Evolutionary conservation across 106 monocot genomes (phyloP), one percentile per base, ranked within the genome.

Genomic region (Dendrobium huoshanense): DNA sequence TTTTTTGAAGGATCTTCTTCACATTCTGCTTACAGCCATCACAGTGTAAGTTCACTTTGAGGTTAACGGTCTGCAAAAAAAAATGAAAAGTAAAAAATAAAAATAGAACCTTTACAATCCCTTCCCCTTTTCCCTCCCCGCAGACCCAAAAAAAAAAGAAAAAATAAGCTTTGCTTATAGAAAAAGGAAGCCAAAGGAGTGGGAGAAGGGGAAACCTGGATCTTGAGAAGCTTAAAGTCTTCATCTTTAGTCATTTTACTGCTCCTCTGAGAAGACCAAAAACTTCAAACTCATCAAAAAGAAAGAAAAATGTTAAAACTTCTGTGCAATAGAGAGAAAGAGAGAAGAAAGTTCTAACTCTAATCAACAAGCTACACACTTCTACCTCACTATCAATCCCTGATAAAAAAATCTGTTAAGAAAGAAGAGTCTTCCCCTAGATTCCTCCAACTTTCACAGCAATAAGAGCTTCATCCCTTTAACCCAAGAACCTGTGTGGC

Each of bases 11-110:
- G 61, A 85, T 70, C 41, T 85, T 85, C 85, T 77, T 85, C 54
- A 85, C 85, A 48, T 85, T 81, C 20, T 80, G 80, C 85, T 77
- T 85, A 41, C 85, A 85, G 15, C 85, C 85, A 78, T 85, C 85
- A 73, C 85, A 81, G 85, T 85, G 81, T 44, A 85, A 78, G 72
- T 81, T 70, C 41, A 85, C 85, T 73, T 73, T 81, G 42, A 85
- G 85, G 33, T 73, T 29, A n/a, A 77, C 55, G 6, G 85, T 85
- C 85, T 84, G 80, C 77, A 77, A 37, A 64, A 44, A 44, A 22
- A 25, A 77, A 10, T 37, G 37, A 11, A 51, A 51, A 51, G 13
- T 13, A 15, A 45, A 37, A 37, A 37, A 37, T 37, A 19, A 29
- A 75, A 24, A 45, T 40, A 31, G 25, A 42, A 43, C n/a, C n/a